Percentiles rank a stretch among this genome's conserved stretches.
phyloP scores from a whole-genome alignment of 768 basidiomycete genomes.

The Tricholoma saponaceum region DNA sequence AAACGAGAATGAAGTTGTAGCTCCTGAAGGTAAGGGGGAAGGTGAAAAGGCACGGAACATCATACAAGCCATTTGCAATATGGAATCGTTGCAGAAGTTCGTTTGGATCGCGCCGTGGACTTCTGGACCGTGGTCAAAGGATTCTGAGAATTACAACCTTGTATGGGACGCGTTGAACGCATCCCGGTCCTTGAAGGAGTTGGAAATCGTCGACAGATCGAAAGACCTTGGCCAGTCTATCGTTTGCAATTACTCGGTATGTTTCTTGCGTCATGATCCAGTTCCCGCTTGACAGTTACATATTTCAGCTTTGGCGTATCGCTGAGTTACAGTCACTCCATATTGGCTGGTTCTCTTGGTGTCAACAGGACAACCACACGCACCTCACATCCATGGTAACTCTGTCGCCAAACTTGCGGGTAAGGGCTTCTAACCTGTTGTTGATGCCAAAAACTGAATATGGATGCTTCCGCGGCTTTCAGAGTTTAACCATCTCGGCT shows the following conservation, averaged over 20 bases:
- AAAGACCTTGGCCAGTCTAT: background rate
- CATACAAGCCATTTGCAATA: background rate
- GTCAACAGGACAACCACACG: background rate
- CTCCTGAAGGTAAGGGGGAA: background rate
- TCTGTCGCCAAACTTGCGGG: background rate
- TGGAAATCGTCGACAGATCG: background rate
- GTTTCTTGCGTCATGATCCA: background rate
- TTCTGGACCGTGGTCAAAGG: too few species aligned
- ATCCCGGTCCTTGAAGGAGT: too few species aligned
- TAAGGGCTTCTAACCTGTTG: background rate
- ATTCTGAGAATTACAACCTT: too few species aligned
- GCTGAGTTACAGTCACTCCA: background rate
- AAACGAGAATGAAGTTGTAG: too few species aligned
- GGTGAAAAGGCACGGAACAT: background rate
- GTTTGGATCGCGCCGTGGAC: constrained; percentile 1
- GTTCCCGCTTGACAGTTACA: background rate
- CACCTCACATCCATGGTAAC: background rate
- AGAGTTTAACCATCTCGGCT: constrained; percentile 1
- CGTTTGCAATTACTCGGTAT: background rate
- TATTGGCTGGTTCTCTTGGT: background rate
- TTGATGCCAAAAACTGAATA: background rate
- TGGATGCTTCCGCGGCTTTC: background rate
- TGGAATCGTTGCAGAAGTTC: constrained; percentile 2
- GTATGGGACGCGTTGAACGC: too few species aligned
- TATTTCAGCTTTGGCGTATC: background rate